These are phyloP conservation scores for Piromyces sp. DNA, from an alignment of 192 early-diverging fungal genomes.

Conservation along the genomic window DNA sequence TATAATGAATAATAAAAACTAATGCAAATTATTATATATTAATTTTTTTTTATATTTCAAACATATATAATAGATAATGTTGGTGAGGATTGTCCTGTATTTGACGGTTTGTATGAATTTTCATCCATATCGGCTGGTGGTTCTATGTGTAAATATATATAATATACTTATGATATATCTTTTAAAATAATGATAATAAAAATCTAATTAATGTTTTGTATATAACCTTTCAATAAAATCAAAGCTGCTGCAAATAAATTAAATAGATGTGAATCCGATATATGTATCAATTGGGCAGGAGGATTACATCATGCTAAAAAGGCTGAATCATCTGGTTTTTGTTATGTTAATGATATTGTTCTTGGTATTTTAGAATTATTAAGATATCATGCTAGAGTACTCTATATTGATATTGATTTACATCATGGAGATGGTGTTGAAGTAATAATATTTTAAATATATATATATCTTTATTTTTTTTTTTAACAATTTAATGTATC, in stretches of 20 bases:
- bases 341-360: background rate
- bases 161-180: too few relatives aligned
- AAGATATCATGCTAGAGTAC: constrained; percentile 6
- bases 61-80: constrained; percentile 15
- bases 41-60: too few relatives aligned
- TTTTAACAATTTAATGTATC: too few relatives aligned
- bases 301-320: background rate
- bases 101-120: constrained; percentile 94
- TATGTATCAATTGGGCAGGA: background rate
- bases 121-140: constrained; percentile 83
- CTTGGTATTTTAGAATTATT: background rate
- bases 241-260: background rate
- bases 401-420: constrained; percentile 6
- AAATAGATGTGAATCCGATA: background rate
- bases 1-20: too few relatives aligned
- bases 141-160: constrained; percentile 37
- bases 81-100: constrained; percentile 95
- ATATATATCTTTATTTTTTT: too few relatives aligned
- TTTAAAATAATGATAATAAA: too few relatives aligned
- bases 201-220: too few relatives aligned
- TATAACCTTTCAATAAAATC: background rate
- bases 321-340: background rate
- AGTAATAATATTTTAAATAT: background rate
- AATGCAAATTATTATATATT: too few relatives aligned
- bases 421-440: constrained; percentile 15